Base-by-base conservation (phyloP, 768 basidiomycete genomes). In the Lentinula lateritia region DNA sequence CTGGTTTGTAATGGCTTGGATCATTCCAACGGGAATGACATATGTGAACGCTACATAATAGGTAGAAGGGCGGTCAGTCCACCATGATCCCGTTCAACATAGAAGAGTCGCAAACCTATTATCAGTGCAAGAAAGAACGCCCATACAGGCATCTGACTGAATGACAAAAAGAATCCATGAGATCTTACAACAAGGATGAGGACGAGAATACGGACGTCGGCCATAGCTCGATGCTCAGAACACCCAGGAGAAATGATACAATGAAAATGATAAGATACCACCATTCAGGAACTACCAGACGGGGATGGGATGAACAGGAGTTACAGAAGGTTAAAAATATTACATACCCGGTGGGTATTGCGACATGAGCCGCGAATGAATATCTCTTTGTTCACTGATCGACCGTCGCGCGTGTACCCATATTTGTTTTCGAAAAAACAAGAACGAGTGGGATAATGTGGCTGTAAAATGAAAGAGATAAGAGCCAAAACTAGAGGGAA, bases 1-100 rank as follows among this genome's bases (percentile, higher is more conserved):
- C 67, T 89, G 86, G 71, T 92, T 92, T 35, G 90, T 92, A 64
- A 91, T 83, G 1, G 89, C 89, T 66, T 90, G 86, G 62, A 92
- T 90, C 83, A 90, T 86, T 64, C 78, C 77, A 23, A 61, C 34
- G 18, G 61, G 61, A 41, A 61, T 56, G 18, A 50, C 45, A 55
- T 55, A 61, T n/a, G 39, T 36, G 34, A 61, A 56, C 28, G 61
- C 61, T 61, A 23, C 12, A 43, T 15, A 10, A 43, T 9, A 39
- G 35, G 13, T 43, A 38, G 23, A 12, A 20, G 2, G 0, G 3
- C 28, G 0, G 13, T 42, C 6, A 10, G 57, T 6, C 16, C 4
- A 23, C 12, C n/a, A 41, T 5, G 36, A 32, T 28, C 20, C 39
- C 50, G n/a, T 50, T 60, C 9, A 20, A 23, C 10, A 7, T n/a